Evolutionary conservation across 2,329 filamentous ascomycete species (phyloP).

Genomic region (Metarhizium humberi): DNA sequence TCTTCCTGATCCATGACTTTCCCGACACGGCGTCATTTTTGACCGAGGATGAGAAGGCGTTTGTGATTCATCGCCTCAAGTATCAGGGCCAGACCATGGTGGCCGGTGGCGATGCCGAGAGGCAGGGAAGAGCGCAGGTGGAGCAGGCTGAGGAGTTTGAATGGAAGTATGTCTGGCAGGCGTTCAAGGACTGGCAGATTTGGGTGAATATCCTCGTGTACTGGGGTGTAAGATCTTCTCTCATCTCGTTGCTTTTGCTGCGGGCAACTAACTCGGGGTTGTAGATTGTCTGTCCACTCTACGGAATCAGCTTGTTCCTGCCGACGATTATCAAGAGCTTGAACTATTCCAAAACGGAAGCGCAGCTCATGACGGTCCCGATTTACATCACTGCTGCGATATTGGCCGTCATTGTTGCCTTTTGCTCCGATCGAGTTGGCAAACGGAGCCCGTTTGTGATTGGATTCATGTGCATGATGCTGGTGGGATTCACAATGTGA

Average conservation of each 20-base stretch:
- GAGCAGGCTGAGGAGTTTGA: slow-evolving; percentile 68
- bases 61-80: slow-evolving; percentile 62
- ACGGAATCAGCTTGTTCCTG: slow-evolving; percentile 49
- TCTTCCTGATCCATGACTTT: slow-evolving; percentile 70
- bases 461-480: slow-evolving; percentile 40
- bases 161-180: slow-evolving; percentile 64
- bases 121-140: slow-evolving; percentile 19
- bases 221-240: slow-evolving; percentile 43
- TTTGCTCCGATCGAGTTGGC: slow-evolving; percentile 42
- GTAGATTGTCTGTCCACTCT: slow-evolving; percentile 42
- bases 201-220: slow-evolving; percentile 51
- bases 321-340: slow-evolving; percentile 55
- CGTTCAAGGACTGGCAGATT: slow-evolving; percentile 75
- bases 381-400: slow-evolving; percentile 55
- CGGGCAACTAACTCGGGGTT: too few relatives aligned
- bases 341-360: slow-evolving; percentile 43
- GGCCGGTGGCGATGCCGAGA: slow-evolving; percentile 6
- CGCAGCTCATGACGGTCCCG: slow-evolving; percentile 57
- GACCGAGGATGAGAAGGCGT: slow-evolving; percentile 57
- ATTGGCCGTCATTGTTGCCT: slow-evolving; percentile 43
- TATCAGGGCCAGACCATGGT: slow-evolving; percentile 41
- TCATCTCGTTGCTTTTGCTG: background rate
- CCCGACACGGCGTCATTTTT: slow-evolving; percentile 72
- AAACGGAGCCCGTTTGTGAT: slow-evolving; percentile 48
- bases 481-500: slow-evolving; percentile 47